phyloP scores from a whole-genome alignment of 2,329 filamentous ascomycete species.

The Penicillium decumbens region DNA sequence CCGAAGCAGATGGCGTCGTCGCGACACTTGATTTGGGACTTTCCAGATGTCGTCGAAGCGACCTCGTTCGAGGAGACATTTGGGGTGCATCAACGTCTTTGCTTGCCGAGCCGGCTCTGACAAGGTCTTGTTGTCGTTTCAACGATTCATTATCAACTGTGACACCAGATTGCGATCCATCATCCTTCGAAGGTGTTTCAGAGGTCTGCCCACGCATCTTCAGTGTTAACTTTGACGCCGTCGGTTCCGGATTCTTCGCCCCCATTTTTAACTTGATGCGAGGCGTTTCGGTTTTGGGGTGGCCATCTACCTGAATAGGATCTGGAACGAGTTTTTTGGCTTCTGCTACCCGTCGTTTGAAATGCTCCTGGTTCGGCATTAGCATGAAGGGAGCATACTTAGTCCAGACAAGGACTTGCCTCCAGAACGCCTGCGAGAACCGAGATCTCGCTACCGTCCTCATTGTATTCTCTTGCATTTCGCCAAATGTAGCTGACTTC shows the following conservation, averaged over 20 bases:
- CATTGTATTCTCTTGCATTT: constrained; percentile 85
- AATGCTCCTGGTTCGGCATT: constrained; percentile 54
- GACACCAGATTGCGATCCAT: constrained; percentile 42
- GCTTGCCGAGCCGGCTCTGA: constrained; percentile 45
- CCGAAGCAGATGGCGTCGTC: constrained; percentile 16
- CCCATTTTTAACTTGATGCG: constrained; percentile 77
- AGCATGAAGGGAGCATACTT: background rate
- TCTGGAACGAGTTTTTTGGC: constrained; percentile 70
- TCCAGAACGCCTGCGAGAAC: constrained; percentile 72
- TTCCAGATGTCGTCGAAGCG: constrained; percentile 35
- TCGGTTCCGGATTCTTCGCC: constrained; percentile 37
- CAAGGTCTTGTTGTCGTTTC: constrained; percentile 49
- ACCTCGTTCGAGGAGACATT: constrained; percentile 26
- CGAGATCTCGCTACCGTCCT: constrained; percentile 83
- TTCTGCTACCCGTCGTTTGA: constrained; percentile 63
- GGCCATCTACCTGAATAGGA: constrained; percentile 44
- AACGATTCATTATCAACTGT: constrained; percentile 54
- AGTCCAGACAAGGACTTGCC: constrained; percentile 45
- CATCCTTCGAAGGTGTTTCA: constrained; percentile 45
- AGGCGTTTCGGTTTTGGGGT: constrained; percentile 53
- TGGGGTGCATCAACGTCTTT: constrained; percentile 17
- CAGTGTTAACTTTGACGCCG: constrained; percentile 64
- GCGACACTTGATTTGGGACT: constrained; percentile 25
- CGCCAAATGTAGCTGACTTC: constrained; percentile 77
- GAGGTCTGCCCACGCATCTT: constrained; percentile 60